phyloP scores from a whole-genome alignment of 768 basidiomycete species.

The Macrolepiota albuminosa region DNA sequence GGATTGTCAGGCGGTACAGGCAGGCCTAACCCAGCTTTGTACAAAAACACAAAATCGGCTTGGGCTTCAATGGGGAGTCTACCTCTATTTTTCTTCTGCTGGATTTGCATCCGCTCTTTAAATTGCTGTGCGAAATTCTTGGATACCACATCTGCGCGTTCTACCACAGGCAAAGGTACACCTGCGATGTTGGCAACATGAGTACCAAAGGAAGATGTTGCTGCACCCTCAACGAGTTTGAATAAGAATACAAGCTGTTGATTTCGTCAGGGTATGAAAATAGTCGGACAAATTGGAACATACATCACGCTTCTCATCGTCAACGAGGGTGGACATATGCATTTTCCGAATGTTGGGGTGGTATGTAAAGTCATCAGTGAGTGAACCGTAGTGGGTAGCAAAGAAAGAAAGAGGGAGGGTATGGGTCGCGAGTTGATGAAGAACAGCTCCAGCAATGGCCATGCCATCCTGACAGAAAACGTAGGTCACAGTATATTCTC shows the following conservation, averaged over 20 bases:
- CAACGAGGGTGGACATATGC: constrained; percentile 94
- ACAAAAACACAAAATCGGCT: constrained; percentile 86
- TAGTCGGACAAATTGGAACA: constrained; percentile 11
- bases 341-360: constrained; percentile 92
- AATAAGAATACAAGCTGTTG: constrained; percentile 86
- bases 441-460: constrained; percentile 94
- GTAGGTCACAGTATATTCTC: neutral
- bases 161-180: constrained; percentile 79
- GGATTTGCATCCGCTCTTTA: constrained; percentile 69
- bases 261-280: neutral
- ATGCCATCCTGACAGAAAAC: constrained; percentile 76
- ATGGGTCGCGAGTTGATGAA: constrained; percentile 92
- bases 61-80: constrained; percentile 76
- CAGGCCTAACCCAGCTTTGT: constrained; percentile 54
- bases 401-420: constrained; percentile 92
- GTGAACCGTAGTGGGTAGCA: constrained; percentile 94
- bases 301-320: constrained; percentile 88
- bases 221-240: constrained; percentile 87
- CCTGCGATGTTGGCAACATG: constrained; percentile 96
- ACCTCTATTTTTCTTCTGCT: constrained; percentile 47
- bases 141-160: constrained; percentile 85
- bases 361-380: constrained; percentile 91
- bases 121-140: constrained; percentile 85
- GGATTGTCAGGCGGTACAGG: constrained; percentile 47
- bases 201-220: constrained; percentile 85